These are phyloP conservation scores for Kluyveromyces wickerhamii DNA, from an alignment of 805 yeast genomes.

Conservation along the genomic window DNA sequence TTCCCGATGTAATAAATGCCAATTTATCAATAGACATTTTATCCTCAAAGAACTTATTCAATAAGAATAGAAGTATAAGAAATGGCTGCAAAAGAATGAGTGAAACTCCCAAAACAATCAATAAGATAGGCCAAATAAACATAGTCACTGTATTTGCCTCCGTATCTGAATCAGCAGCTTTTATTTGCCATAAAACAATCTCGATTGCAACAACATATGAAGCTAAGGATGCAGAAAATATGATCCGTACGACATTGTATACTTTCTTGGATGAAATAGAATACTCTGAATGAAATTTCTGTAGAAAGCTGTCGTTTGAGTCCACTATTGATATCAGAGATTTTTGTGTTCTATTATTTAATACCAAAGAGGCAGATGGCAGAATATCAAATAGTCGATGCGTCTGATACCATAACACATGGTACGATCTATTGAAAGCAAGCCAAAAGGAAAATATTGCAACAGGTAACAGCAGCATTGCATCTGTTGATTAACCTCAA, in stretches of 20 bases:
- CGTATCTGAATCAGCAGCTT: constrained; percentile 15
- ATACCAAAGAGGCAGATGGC: constrained; percentile 8
- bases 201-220: constrained; percentile 25
- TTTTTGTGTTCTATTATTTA: constrained; percentile 7
- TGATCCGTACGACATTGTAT: constrained; percentile 12
- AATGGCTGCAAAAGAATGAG: constrained; percentile 27
- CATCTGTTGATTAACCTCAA: too few species aligned
- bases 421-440: constrained; percentile 15
- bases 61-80: constrained; percentile 19
- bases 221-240: constrained; percentile 24
- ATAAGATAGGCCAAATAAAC: constrained; percentile 24
- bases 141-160: constrained; percentile 17
- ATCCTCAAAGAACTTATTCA: constrained; percentile 27
- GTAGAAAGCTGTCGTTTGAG: constrained; percentile 15
- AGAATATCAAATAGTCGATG: constrained; percentile 20
- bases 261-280: constrained; percentile 23
- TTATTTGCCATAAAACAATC: constrained; percentile 27
- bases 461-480: constrained; percentile 2
- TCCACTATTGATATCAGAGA: constrained; percentile 6
- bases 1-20: constrained; percentile 15
- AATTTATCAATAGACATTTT: constrained; percentile 17
- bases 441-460: constrained; percentile 8
- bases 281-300: constrained; percentile 26
- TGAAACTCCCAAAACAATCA: constrained; percentile 15
- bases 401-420: constrained; percentile 17